Conservation (phyloP, 2,329 filamentous ascomycete species). For the Diplodia intermedia region DNA sequence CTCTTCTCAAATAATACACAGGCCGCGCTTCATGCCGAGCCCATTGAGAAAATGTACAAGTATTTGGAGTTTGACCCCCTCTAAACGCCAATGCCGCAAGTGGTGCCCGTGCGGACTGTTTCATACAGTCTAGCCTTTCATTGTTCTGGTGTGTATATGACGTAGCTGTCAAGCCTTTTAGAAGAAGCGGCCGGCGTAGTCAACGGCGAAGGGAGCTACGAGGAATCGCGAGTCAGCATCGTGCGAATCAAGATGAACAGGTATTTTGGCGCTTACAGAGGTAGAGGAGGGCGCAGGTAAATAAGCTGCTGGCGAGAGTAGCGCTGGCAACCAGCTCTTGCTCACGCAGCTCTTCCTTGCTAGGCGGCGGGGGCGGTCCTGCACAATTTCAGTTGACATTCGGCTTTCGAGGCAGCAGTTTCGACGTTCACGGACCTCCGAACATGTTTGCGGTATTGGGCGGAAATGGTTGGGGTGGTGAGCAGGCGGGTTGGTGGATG, state of each 20-base stretch:
- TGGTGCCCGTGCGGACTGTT: neutral
- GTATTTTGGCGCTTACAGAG: slow-evolving; percentile 66
- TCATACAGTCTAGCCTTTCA: slow-evolving; percentile 13
- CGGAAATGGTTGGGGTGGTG: neutral
- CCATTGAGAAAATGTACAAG: slow-evolving; percentile 13
- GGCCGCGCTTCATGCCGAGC: slow-evolving; percentile 7
- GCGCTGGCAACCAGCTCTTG: slow-evolving; percentile 72
- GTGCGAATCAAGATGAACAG: neutral
- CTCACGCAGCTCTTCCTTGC: slow-evolving; percentile 71
- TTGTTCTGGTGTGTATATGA: slow-evolving; percentile 14
- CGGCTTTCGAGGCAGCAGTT: too few relatives aligned
- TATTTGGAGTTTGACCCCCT: neutral
- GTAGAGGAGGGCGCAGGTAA: slow-evolving; percentile 73
- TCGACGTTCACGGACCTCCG: slow-evolving; percentile 59
- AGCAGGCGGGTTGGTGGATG: neutral
- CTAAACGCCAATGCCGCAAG: slow-evolving; percentile 6
- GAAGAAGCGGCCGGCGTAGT: slow-evolving; percentile 49
- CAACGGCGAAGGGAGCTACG: slow-evolving; percentile 63
- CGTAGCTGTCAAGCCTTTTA: slow-evolving; percentile 15
- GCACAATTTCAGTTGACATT: slow-evolving; percentile 27
- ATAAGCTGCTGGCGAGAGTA: slow-evolving; percentile 71
- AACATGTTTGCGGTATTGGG: slow-evolving; percentile 59
- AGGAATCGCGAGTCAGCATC: slow-evolving; percentile 3
- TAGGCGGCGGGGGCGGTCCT: slow-evolving; percentile 72
- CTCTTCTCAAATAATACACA: slow-evolving; percentile 24